phyloP scores from a whole-genome alignment of 1,284 basidiomycete species.

The Phlebopus sp. region DNA sequence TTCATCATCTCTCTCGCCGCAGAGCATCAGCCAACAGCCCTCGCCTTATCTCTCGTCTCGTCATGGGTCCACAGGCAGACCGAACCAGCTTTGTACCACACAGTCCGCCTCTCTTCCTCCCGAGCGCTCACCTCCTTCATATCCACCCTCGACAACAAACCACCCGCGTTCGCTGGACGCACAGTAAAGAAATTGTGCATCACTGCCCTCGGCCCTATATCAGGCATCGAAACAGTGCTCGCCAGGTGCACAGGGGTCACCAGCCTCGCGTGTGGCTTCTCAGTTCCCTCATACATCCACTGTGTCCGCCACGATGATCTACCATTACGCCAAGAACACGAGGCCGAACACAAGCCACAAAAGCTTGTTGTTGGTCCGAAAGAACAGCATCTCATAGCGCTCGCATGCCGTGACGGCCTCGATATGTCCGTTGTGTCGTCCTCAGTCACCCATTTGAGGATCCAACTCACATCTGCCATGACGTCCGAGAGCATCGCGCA shows the following conservation, averaged over 20 bases:
- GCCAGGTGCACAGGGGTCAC: constrained; percentile 31
- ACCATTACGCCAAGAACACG: not conserved
- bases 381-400: constrained; percentile 39
- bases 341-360: not conserved
- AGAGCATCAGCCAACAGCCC: constrained; percentile 27
- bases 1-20: constrained; percentile 38
- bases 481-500: constrained; percentile 23
- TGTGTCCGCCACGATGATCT: not conserved
- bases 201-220: constrained; percentile 37
- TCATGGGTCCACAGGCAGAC: constrained; percentile 33
- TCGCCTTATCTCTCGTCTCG: constrained; percentile 35
- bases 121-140: constrained; percentile 34
- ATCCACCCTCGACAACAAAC: constrained; percentile 25
- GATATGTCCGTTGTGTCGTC: constrained; percentile 32
- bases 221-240: constrained; percentile 34
- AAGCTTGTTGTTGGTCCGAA: constrained; percentile 15
- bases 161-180: constrained; percentile 28
- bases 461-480: constrained; percentile 31
- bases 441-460: constrained; percentile 35
- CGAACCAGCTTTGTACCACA: constrained; percentile 38
- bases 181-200: constrained; percentile 33
- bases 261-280: constrained; percentile 40
- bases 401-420: constrained; percentile 38
- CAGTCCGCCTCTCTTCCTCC: constrained; percentile 37
- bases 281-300: constrained; percentile 29